A percentile compares a stretch with the other conserved stretches of the same genome.
Evolutionary conservation across 495 filamentous ascomycete genomes (phyloP).

Genomic region (Aspergillus taichungensis): DNA sequence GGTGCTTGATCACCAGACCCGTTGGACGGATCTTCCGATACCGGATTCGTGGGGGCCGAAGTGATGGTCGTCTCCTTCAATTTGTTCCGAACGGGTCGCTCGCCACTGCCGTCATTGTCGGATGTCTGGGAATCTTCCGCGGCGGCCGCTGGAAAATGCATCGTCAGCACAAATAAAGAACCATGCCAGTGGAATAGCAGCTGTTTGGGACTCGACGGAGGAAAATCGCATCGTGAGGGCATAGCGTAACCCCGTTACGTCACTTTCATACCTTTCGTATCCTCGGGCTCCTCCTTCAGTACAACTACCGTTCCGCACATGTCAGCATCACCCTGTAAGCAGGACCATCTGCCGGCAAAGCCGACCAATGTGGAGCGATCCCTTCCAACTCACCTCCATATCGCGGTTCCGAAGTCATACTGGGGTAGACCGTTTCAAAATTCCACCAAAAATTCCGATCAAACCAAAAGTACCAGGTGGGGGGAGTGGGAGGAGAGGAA

Average conservation of each 20-base stretch:
- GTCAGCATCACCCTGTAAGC: not conserved
- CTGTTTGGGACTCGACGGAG: not conserved
- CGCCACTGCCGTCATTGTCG: slow-evolving; percentile 40
- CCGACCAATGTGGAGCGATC: no score
- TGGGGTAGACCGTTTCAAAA: no score
- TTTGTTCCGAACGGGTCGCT: slow-evolving; percentile 52
- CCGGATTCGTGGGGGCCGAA: slow-evolving; percentile 17
- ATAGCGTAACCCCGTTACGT: not conserved
- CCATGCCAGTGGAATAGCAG: not conserved
- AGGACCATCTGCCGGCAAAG: no score
- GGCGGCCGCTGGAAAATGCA: slow-evolving; percentile 8
- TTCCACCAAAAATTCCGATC: no score
- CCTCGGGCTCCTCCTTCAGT: not conserved
- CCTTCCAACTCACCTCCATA: no score
- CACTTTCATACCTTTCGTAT: slow-evolving; percentile 5
- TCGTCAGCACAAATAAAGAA: not conserved
- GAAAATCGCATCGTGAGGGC: not conserved
- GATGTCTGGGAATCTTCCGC: slow-evolving; percentile 26
- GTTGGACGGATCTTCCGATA: slow-evolving; percentile 7
- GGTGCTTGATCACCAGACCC: not conserved
- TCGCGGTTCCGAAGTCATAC: no score
- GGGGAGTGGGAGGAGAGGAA: no score
- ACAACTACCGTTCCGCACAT: slow-evolving; percentile 2
- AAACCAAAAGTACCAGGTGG: no score
- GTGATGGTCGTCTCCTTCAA: slow-evolving; percentile 53